Percentiles rank a stretch among this genome's conserved stretches.
Evolutionary conservation across 2,329 filamentous ascomycete species (phyloP).

Genomic region (Penicillium janthinellum): DNA sequence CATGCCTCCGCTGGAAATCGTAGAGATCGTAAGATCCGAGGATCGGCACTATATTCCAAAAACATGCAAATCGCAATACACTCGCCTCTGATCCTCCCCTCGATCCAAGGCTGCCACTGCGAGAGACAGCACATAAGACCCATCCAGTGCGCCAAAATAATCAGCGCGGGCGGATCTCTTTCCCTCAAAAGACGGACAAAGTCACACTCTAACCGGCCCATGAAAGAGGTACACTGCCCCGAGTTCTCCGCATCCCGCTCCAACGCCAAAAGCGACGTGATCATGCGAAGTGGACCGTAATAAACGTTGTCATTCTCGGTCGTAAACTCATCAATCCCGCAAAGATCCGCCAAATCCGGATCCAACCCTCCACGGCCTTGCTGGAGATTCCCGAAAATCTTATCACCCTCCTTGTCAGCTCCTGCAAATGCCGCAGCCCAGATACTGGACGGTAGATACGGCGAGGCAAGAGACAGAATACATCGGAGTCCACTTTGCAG

Average conservation of each 20-base stretch:
- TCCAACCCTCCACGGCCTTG: constrained; percentile 30
- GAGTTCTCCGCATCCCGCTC: constrained; percentile 26
- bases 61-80: constrained; percentile 37
- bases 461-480: constrained; percentile 22
- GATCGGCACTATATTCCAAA: constrained; percentile 27
- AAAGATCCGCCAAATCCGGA: constrained; percentile 31
- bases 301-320: constrained; percentile 27
- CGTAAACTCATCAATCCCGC: constrained; percentile 28
- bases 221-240: constrained; percentile 27
- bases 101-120: constrained; percentile 35
- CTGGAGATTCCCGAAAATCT: constrained; percentile 17
- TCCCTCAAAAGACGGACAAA: constrained; percentile 28
- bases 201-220: constrained; percentile 29
- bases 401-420: constrained; percentile 16
- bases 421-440: constrained; percentile 28
- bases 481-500: constrained; percentile 31
- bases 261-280: constrained; percentile 23
- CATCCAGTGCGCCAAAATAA: constrained; percentile 36
- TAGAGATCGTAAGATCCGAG: constrained; percentile 24
- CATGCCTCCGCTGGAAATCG: constrained; percentile 29
- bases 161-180: constrained; percentile 31
- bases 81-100: constrained; percentile 30
- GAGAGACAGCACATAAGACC: constrained; percentile 33
- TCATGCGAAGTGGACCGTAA: constrained; percentile 24
- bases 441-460: constrained; percentile 26